phyloP scores from a whole-genome alignment of 257 asterid species.

The Rhazya stricta region DNA sequence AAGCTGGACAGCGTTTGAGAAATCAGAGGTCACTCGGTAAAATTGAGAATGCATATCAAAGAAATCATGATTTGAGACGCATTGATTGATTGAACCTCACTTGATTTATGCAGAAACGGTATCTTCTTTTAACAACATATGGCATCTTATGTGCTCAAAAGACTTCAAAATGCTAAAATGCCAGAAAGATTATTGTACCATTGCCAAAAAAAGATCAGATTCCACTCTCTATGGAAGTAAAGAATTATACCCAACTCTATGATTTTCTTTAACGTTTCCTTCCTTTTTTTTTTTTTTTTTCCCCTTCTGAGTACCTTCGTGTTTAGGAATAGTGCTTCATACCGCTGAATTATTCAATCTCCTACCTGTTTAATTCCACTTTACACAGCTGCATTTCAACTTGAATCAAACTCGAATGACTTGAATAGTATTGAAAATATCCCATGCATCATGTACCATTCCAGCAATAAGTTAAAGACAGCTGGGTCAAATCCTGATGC shows the following conservation, averaged over 20 bases:
- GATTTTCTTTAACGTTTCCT: neutral
- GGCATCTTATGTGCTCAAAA: slow-evolving; percentile 16
- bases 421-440: no score
- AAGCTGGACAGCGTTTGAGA: slow-evolving; percentile 24
- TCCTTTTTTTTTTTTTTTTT: neutral
- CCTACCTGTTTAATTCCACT: no score
- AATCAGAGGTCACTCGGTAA: slow-evolving; percentile 4
- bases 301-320: no score
- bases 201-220: slow-evolving; percentile 10
- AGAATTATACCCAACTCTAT: neutral
- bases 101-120: slow-evolving; percentile 12
- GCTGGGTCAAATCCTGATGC: neutral
- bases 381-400: no score
- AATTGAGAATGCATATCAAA: slow-evolving; percentile 11
- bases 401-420: no score
- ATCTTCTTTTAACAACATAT: slow-evolving; percentile 22
- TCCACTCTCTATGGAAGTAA: slow-evolving; percentile 2
- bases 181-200: slow-evolving; percentile 2
- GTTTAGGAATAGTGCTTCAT: no score
- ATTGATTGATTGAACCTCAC: slow-evolving; percentile 28
- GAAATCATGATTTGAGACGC: slow-evolving; percentile 8
- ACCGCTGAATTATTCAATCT: no score
- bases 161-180: slow-evolving; percentile 4
- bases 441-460: no score
- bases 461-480: no score